Percentiles rank a stretch among this genome's conserved stretches.
phyloP scores from a whole-genome alignment of 495 filamentous ascomycete genomes.

The Penicillium macrosclerotiorum region DNA sequence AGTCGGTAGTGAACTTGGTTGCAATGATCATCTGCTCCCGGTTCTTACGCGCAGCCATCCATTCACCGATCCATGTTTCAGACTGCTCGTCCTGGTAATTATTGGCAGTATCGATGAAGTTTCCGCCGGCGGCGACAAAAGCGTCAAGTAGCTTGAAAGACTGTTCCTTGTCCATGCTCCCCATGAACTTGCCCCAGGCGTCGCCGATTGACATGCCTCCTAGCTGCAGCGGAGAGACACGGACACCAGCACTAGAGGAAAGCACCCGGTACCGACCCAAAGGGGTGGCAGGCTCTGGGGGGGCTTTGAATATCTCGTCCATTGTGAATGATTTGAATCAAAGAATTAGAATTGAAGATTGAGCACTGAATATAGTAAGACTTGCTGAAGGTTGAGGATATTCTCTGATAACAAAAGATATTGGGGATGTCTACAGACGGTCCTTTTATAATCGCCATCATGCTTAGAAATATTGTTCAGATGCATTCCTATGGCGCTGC shows the following conservation, averaged over 20 bases:
- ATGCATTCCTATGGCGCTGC: too few species aligned
- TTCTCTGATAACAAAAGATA: too few species aligned
- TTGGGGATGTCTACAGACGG: too few species aligned
- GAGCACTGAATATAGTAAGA: too few species aligned
- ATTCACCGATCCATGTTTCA: conserved; percentile 59
- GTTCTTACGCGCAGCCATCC: conserved; percentile 52
- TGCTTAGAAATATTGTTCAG: too few species aligned
- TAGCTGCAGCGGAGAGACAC: conserved; percentile 59
- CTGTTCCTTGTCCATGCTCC: conserved; percentile 45
- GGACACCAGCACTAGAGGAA: conserved; percentile 55
- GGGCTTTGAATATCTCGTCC: conserved; percentile 40
- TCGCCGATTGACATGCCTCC: conserved; percentile 65
- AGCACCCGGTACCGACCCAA: conserved; percentile 62
- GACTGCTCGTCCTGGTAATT: conserved; percentile 56
- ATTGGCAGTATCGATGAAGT: conserved; percentile 55
- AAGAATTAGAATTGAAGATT: neutral
- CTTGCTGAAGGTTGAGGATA: too few species aligned
- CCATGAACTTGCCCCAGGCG: conserved; percentile 48
- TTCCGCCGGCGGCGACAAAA: conserved; percentile 47
- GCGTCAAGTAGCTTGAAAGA: conserved; percentile 53
- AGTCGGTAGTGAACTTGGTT: conserved; percentile 62
- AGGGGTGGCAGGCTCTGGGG: conserved; percentile 51
- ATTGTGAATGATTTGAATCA: conserved; percentile 9
- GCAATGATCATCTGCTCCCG: conserved; percentile 70
- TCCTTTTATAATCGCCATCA: too few species aligned